Base-by-base conservation (phyloP, 495 filamentous ascomycete genomes). In the Podospora tetraspora region DNA sequence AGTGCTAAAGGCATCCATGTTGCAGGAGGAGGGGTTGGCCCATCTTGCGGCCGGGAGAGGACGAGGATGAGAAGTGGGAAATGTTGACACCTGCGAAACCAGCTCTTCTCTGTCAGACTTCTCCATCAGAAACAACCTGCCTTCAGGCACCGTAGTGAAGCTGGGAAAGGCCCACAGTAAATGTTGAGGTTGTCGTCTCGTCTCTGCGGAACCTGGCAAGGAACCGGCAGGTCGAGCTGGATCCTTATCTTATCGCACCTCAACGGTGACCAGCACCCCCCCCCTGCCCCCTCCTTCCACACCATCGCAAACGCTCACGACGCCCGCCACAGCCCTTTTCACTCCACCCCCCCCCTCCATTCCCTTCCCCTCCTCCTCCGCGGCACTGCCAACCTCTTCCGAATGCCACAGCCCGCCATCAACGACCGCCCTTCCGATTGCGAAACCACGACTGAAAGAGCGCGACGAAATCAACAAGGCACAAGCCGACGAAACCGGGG, bases 51-150 rank as follows among this genome's bases (percentile, higher is more conserved):
- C 19, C 6, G 37, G 16, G 1, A 3, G 32, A 13, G 32, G 4
- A 7, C 4, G 37, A 52, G 37, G 16, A n/a, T 52, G 37, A n/a
- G 43, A 52, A n/a, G 43, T 13, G 32, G 29, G 13, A n/a, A 19
- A n/a, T n/a, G 43, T n/a, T 8, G 43, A 8, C 19, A n/a, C 5
- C 2, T n/a, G 1, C 43, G 43, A 19, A 52, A 2, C 16, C 16
- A 52, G n/a, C 2, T 52, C 1, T n/a, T n/a, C 6, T 8, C 0
- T 2, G 0, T n/a, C 43, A n/a, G n/a, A n/a, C 1, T n/a, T n/a
- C 6, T 8, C 0, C 6, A 0, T n/a, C 43, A 52, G 43, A 3
- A 9, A 52, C 6, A n/a, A 6, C 3, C 16, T 8, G 6, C 6
- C n/a, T n/a, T n/a, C 43, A 52, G 43, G 43, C 19, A 8, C 19